Conservation (phyloP, 2,329 filamentous ascomycete species). For the Aureobasidium sp. region DNA sequence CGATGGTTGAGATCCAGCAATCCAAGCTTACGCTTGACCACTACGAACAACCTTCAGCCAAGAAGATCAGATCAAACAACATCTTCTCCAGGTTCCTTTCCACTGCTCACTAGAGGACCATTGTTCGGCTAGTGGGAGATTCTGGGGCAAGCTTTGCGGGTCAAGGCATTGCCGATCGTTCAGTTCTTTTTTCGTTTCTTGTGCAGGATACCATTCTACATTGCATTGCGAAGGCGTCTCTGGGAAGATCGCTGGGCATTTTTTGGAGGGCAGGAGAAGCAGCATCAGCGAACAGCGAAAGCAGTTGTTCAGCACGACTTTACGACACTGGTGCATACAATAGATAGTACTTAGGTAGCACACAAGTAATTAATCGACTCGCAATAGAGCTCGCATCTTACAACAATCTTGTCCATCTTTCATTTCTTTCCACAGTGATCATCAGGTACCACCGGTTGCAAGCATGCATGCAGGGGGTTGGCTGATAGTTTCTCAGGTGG, state of each 20-base stretch:
- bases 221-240: conserved; percentile 14
- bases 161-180: conserved; percentile 8
- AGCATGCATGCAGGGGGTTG: conserved; percentile 6
- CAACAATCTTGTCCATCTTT: not conserved
- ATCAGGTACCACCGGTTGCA: not conserved
- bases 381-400: conserved; percentile 8
- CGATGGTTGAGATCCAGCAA: conserved; percentile 36
- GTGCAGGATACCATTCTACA: conserved; percentile 14
- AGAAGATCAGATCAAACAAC: conserved; percentile 31
- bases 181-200: not conserved
- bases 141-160: conserved; percentile 14
- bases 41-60: conserved; percentile 27
- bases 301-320: conserved; percentile 1
- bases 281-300: not conserved
- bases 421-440: not conserved
- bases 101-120: conserved; percentile 20
- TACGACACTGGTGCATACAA: conserved; percentile 13
- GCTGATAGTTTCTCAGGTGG: not conserved
- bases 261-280: not conserved
- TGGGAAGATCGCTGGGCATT: not conserved
- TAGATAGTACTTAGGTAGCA: conserved; percentile 14
- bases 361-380: conserved; percentile 8
- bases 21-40: conserved; percentile 24
- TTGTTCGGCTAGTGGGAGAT: not conserved
- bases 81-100: conserved; percentile 34